Base-by-base conservation (phyloP, 495 filamentous ascomycete genomes). In the Penicillium taxi region DNA sequence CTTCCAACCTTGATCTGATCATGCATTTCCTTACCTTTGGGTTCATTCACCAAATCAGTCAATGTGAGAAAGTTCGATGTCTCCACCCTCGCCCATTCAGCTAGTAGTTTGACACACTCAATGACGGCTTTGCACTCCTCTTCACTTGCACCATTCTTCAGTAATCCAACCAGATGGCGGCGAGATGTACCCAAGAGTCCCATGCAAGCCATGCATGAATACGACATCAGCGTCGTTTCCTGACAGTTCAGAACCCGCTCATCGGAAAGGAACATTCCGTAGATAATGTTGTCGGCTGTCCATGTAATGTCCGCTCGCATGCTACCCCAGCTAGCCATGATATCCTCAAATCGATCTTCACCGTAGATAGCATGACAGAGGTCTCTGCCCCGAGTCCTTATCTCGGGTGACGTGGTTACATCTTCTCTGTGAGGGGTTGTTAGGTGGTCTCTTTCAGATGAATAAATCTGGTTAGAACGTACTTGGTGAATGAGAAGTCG, bases 141-240 rank as follows among this genome's bases (percentile, higher is more conserved):
- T 9, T 28, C 26, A 13, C 26, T 28, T 4, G 26, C 26, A 4
- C 26, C 26, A 13, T 28, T 28, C 26, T 28, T 28, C 5, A 9
- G 26, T n/a, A 28, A 13, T 9, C 26, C 26, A 12, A 28, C 26
- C 11, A 28, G 15, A 13, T 28, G 26, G 5, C 26, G 26, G 4
- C 26, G 26, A 28, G 26, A 28, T 4, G 26, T 28, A 4, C 26
- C 26, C 4, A 28, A 20, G 17, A 29, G 6, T 21, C 20, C 14
- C 28, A 42, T 43, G 27, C 41, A 43, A 26, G 34, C 34, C 19
- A 15, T 12, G 19, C 23, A 12, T 14, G 7, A 36, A 26, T 30
- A 26, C 7, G 18, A 35, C 19, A 42, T 20, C 20, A 25, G n/a
- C 5, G 26, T 28, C 26, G 26, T 28, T 28, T 28, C 26, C 15